Evolutionary conservation across 352 stramenopile genomes (phyloP).

Genomic region (Phytophthora melonis): DNA sequence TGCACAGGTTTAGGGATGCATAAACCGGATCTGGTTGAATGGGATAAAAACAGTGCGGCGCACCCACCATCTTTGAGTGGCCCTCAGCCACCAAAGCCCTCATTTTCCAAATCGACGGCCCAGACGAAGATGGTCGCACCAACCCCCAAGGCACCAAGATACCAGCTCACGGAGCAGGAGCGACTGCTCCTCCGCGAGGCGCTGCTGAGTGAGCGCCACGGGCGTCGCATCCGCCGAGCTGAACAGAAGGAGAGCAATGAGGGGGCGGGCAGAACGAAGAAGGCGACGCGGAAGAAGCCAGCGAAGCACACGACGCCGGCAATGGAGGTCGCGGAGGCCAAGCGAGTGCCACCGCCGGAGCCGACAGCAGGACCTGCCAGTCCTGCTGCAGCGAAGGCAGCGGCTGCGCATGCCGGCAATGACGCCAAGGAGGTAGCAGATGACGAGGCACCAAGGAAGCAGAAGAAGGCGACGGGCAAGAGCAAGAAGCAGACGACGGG

Average conservation of each 20-base stretch:
- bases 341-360: neutral
- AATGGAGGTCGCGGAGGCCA: neutral
- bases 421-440: neutral
- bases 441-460: neutral
- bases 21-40: too few relatives aligned
- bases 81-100: too few relatives aligned
- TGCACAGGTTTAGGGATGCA: too few relatives aligned
- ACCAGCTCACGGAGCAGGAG: neutral
- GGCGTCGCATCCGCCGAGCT: too few relatives aligned
- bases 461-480: neutral
- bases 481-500: neutral
- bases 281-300: neutral
- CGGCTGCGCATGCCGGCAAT: neutral
- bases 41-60: too few relatives aligned
- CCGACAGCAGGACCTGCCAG: neutral
- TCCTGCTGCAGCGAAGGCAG: neutral
- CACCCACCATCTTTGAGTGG: too few relatives aligned
- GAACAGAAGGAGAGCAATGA: neutral
- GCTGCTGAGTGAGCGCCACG: neutral
- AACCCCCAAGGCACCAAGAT: neutral
- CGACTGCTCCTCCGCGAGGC: neutral
- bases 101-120: too few relatives aligned
- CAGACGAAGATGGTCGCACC: too few relatives aligned
- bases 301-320: neutral
- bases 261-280: neutral